Evolutionary conservation across 2,329 filamentous ascomycete species (phyloP).

Genomic region (Calonectria honghensis): DNA sequence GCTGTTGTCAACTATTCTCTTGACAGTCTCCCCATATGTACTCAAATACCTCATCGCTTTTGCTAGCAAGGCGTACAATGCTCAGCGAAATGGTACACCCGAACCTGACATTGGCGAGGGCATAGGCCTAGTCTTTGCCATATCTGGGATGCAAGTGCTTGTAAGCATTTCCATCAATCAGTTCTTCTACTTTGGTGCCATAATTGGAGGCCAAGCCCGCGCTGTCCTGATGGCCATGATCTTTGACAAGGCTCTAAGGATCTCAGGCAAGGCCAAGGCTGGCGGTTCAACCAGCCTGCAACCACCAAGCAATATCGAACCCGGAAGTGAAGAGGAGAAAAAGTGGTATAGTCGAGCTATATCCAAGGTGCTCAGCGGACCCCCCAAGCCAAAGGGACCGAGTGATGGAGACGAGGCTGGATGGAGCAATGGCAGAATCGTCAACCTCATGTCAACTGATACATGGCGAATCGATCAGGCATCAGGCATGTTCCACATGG

Average conservation of each 20-base stretch:
- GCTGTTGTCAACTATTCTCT: background rate
- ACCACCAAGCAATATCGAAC: slow-evolving; percentile 12
- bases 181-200: slow-evolving; percentile 26
- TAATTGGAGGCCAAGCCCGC: slow-evolving; percentile 14
- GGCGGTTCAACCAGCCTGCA: background rate
- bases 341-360: slow-evolving; percentile 20
- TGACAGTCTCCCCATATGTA: background rate
- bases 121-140: slow-evolving; percentile 25
- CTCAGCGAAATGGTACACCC: background rate
- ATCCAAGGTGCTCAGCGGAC: background rate
- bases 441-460: slow-evolving; percentile 35
- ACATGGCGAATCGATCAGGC: slow-evolving; percentile 37
- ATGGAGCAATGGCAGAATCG: slow-evolving; percentile 29
- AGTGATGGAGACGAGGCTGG: background rate
- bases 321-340: slow-evolving; percentile 26
- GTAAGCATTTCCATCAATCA: slow-evolving; percentile 24
- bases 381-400: background rate
- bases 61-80: slow-evolving; percentile 9
- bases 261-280: slow-evolving; percentile 27
- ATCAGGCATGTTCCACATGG: slow-evolving; percentile 33
- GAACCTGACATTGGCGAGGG: slow-evolving; percentile 16
- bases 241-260: slow-evolving; percentile 27
- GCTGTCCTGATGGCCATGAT: slow-evolving; percentile 28
- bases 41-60: slow-evolving; percentile 26
- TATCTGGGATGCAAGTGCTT: slow-evolving; percentile 10